Evolutionary conservation across 495 filamentous ascomycete genomes (phyloP).

Genomic region (Parmelia sp.): DNA sequence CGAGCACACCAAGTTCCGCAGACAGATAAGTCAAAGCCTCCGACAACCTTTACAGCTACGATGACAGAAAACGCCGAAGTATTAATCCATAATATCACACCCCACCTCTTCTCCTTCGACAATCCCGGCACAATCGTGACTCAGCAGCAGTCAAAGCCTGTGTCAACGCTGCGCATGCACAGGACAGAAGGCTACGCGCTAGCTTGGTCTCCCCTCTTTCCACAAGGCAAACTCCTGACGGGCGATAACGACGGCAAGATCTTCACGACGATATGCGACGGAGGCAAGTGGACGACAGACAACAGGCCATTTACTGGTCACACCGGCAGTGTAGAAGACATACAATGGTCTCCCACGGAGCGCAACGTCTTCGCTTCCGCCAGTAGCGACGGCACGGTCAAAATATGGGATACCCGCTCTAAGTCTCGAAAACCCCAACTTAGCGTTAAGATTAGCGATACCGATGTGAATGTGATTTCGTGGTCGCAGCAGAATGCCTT

Average conservation of each 20-base stretch:
- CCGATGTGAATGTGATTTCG: conserved; percentile 91
- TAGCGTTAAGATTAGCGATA: conserved; percentile 72
- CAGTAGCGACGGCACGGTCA: conserved; percentile 86
- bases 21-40: conserved; percentile 59
- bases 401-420: conserved; percentile 89
- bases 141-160: conserved; percentile 74
- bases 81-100: conserved; percentile 87
- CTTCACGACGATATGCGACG: conserved; percentile 78
- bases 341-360: conserved; percentile 94
- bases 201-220: conserved; percentile 81
- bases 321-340: conserved; percentile 78
- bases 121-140: conserved; percentile 73
- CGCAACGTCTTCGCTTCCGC: conserved; percentile 87
- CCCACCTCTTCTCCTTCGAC: conserved; percentile 81
- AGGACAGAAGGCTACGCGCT: conserved; percentile 89
- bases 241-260: conserved; percentile 88
- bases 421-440: conserved; percentile 80
- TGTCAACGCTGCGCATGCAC: conserved; percentile 83
- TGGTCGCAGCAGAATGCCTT: conserved; percentile 85
- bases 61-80: conserved; percentile 86
- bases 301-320: conserved; percentile 75
- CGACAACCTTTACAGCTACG: conserved; percentile 76
- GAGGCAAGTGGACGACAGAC: conserved; percentile 81
- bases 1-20: conserved; percentile 70
- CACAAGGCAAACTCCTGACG: conserved; percentile 75